These are phyloP conservation scores for Cercophora sp. DNA, from an alignment of 495 filamentous ascomycete species.

Conservation along the genomic window DNA sequence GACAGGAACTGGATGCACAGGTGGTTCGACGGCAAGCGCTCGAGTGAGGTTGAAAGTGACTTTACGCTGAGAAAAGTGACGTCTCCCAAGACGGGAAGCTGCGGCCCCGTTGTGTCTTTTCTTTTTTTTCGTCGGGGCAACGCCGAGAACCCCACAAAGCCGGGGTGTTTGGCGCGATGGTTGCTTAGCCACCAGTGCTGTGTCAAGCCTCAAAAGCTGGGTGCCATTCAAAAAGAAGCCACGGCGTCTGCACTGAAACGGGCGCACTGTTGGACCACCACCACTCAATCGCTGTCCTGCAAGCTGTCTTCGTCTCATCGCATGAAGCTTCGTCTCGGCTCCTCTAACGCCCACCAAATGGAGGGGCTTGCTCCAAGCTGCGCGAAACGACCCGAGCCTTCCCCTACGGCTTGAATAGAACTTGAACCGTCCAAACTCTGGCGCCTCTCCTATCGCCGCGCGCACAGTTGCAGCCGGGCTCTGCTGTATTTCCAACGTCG, in stretches of 20 bases:
- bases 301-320: slow-evolving; percentile 8
- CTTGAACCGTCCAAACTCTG: slow-evolving; percentile 6
- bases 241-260: neutral
- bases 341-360: slow-evolving; percentile 11
- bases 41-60: neutral
- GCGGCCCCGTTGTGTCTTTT: neutral
- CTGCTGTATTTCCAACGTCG: neutral
- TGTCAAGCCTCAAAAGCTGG: neutral
- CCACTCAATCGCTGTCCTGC: neutral
- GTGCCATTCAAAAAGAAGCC: neutral
- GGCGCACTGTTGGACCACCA: neutral
- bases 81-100: slow-evolving; percentile 8
- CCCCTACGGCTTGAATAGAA: neutral
- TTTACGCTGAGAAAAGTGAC: neutral
- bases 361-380: neutral
- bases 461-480: no score
- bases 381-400: slow-evolving; percentile 8
- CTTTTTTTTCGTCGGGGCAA: slow-evolving; percentile 1
- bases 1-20: no score
- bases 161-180: neutral
- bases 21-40: no score
- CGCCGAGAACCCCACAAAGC: neutral
- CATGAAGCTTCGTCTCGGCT: slow-evolving; percentile 21
- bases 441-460: neutral
- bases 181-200: neutral